Conservation (phyloP, 2,329 filamentous ascomycete genomes). For the Apiospora aurea region DNA sequence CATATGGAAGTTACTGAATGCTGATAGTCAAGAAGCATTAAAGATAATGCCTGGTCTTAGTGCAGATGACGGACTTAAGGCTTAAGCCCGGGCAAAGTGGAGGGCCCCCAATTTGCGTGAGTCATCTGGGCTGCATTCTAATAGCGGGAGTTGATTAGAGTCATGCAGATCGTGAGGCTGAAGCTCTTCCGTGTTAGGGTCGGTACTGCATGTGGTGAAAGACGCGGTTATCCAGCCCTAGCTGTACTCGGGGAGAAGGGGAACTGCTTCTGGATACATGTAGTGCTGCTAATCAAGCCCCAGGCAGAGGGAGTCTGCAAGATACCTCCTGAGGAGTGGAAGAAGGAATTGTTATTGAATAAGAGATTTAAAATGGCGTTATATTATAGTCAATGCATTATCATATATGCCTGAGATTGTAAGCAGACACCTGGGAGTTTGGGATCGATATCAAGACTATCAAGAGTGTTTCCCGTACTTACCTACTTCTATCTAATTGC, state of each 20-base stretch:
- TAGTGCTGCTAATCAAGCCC: background rate
- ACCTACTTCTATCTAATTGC: background rate
- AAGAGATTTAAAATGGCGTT: too few relatives aligned
- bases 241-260: background rate
- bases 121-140: background rate
- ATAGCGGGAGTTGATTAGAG: background rate
- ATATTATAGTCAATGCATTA: too few relatives aligned
- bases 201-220: background rate
- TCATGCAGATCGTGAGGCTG: background rate
- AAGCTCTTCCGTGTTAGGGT: background rate
- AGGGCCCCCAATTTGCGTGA: constrained; percentile 9
- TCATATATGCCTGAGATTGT: too few relatives aligned
- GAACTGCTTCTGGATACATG: background rate
- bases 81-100: constrained; percentile 3
- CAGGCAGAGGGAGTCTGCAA: background rate
- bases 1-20: background rate
- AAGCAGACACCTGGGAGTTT: too few relatives aligned
- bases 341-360: too few relatives aligned
- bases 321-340: too few relatives aligned
- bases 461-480: background rate
- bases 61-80: constrained; percentile 3
- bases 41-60: background rate
- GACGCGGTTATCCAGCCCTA: background rate
- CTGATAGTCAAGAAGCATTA: background rate
- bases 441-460: background rate